Base-by-base conservation (phyloP, 257 asterid species). In the Ligustrum vulgare region DNA sequence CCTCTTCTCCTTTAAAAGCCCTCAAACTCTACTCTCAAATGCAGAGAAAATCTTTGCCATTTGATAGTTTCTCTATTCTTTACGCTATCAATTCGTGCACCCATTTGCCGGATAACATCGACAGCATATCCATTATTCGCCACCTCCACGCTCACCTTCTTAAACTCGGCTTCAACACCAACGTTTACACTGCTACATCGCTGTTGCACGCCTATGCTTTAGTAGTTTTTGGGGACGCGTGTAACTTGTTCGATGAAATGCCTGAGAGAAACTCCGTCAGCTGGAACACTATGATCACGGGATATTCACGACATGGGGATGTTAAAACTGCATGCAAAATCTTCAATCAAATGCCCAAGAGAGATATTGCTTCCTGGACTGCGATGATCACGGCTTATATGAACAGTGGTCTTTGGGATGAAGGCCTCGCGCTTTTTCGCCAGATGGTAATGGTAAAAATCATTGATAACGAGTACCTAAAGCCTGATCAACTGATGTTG, bases 201-300 rank as follows among this genome's bases (percentile, higher is more conserved):
- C 85, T 90, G 28, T 75, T 90, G 45, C 58, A 77, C 23, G 81
- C 73, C 0, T 90, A 90, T 31, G 71, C 64, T 6, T 47, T 75
- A 4, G 9, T 56, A 0, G 51, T 16, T 68, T 86, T 88, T 28
- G 23, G 7, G 0, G 86, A 85, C 72, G 96, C 96, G 36, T 39
- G 87, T 49, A 2, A 3, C 23, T 75, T 90, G 88, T 88, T 90
- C 85, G 88, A 80, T 8, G 90, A 86, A 86, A 90, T 90, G 88
- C 91, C 90, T 23, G 15, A 4, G 0, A 72, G 88, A 77, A 85
- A 81, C 74, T 37, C 80, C 0, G 88, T 88, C 49, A 79, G 87
- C 0, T 86, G 90, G 90, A 90, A 90, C 71, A 58, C 89, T 7
- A 86, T 90, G 96, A 82, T 90, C 74, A 81, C 87, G 0, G 90